Evolutionary conservation across 441 rosid genomes (phyloP), one percentile per base, ranked within the genome.

Genomic region (Pelargonium myrrhifolium): DNA sequence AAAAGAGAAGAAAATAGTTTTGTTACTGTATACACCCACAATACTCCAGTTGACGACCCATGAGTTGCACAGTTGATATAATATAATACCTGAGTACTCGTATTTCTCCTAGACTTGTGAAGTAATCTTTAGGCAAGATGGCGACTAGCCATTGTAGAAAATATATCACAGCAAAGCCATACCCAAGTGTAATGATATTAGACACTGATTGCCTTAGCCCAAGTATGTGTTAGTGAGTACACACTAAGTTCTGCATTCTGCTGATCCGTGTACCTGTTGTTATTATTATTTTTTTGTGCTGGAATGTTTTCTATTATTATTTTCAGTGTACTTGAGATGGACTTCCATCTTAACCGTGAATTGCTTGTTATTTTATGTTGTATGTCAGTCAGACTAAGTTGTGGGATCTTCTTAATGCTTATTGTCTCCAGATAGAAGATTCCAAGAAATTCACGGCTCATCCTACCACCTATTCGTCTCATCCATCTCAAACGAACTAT

Each of bases 361-460:
- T 53, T 53, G 22, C 59, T 15, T 5, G 22, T 17, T 53, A 53
- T 15, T 53, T 17, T 53, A 12, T 53, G 59, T 4, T 53, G 21
- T 59, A 21, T 18, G 37, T 21, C 24, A 4, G 10, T 0, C 6
- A 60, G 64, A 60, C 64, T 22, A 24, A 26, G 17, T 28, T n/a
- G 12, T 28, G 39, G 37, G 42, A 69, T 18, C 70, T 62, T 42
- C 63, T 66, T 74, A 11, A 53, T 76, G 72, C 70, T 71, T 22
- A n/a, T 66, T 66, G 62, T 73, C 24, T 65, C 62, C 78, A 92
- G 99, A 88, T 89, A 87, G 96, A 88, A 84, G 97, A 87, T 61
- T 75, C 90, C 56, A 85, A 78, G 71, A 82, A 82, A 78, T 76
- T 78, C 26, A 20, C 74, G 18, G 65, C 83, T 10, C 80, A 87